Conservation (phyloP, 1,284 basidiomycete genomes). For the Mrakiaceae sp. region DNA sequence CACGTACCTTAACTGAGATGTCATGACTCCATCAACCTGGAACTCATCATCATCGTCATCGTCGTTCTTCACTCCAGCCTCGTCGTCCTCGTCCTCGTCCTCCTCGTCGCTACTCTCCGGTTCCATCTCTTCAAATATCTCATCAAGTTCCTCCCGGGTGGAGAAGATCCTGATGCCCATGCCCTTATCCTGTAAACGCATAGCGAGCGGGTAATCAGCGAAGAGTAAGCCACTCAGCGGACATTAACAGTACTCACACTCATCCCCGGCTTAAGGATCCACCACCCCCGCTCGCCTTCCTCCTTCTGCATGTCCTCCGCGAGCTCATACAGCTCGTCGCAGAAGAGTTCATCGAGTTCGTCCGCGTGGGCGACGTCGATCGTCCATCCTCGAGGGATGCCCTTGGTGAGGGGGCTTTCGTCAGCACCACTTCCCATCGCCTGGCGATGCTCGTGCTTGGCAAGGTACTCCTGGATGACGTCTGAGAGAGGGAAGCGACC, state of each 20-base stretch:
- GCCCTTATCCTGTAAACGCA: slow-evolving; percentile 52
- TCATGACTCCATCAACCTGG: too few relatives aligned
- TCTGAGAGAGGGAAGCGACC: too few relatives aligned
- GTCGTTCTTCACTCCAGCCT: slow-evolving; percentile 26
- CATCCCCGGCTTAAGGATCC: slow-evolving; percentile 95
- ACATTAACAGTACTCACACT: slow-evolving; percentile 33
- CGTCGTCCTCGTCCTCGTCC: slow-evolving; percentile 39
- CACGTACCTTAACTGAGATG: too few relatives aligned
- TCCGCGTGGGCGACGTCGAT: slow-evolving; percentile 85
- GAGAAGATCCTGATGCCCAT: slow-evolving; percentile 90
- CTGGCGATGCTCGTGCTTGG: slow-evolving; percentile 46
- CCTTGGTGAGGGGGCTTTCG: slow-evolving; percentile 43
- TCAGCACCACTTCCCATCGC: slow-evolving; percentile 22
- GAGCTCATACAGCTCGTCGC: slow-evolving; percentile 88
- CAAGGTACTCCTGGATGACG: slow-evolving; percentile 47
- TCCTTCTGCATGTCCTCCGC: slow-evolving; percentile 42
- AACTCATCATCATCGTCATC: slow-evolving; percentile 30
- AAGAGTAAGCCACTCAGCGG: too few relatives aligned
- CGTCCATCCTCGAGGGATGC: slow-evolving; percentile 71
- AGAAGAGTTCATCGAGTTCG: slow-evolving; percentile 87
- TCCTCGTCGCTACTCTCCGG: slow-evolving; percentile 41
- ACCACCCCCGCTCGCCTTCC: slow-evolving; percentile 52
- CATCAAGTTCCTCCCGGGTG: slow-evolving; percentile 56
- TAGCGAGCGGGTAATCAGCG: too few relatives aligned
- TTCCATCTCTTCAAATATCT: slow-evolving; percentile 80